A percentile compares a stretch with the other conserved stretches of the same genome.
Conservation (phyloP, 129 eudicot species). For the Solidago caesia region DNA sequence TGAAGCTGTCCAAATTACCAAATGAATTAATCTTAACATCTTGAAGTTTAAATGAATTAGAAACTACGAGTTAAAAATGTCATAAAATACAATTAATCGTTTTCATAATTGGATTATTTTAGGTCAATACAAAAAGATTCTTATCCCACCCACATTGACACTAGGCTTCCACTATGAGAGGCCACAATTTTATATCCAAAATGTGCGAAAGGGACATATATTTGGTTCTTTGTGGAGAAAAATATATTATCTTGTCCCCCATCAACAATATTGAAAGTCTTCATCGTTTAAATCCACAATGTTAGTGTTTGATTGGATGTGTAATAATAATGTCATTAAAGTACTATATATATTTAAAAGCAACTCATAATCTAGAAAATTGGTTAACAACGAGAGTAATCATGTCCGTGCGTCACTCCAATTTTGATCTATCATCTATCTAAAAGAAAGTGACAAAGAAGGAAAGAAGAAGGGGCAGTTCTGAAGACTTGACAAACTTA, state of each 20-base stretch:
- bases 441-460: too few species aligned
- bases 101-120: neutral
- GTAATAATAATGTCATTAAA: neutral
- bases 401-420: neutral
- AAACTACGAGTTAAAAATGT: constrained; percentile 5
- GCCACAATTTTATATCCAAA: constrained; percentile 23
- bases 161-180: constrained; percentile 41
- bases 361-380: too few species aligned
- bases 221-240: constrained; percentile 25
- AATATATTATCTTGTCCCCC: constrained; percentile 24
- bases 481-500: too few species aligned
- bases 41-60: neutral
- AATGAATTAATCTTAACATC: too few species aligned
- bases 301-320: neutral
- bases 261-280: constrained; percentile 9
- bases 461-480: too few species aligned
- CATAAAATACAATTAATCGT: constrained; percentile 6
- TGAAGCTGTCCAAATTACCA: too few species aligned
- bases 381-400: neutral
- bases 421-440: too few species aligned
- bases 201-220: constrained; percentile 23
- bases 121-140: constrained; percentile 38
- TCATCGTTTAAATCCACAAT: neutral
- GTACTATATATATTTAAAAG: neutral
- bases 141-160: constrained; percentile 35